phyloP scores from a whole-genome alignment of 495 filamentous ascomycete species.

The Neurospora cerealis region DNA sequence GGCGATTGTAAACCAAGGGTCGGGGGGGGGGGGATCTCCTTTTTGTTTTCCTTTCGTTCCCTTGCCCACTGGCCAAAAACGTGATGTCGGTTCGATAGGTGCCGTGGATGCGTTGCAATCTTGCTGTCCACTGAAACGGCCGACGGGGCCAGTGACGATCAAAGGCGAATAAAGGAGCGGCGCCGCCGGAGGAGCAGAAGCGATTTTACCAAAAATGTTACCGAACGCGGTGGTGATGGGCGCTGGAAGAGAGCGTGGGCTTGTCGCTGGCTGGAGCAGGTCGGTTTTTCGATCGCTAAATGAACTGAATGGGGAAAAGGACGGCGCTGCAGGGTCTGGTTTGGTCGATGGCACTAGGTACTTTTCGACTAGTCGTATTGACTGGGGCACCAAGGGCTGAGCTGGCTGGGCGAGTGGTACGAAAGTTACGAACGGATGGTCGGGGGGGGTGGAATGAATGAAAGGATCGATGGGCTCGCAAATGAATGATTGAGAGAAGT shows the following conservation, averaged over 20 bases:
- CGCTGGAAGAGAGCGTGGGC: not conserved
- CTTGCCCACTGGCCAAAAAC: not conserved
- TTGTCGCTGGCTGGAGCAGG: not conserved
- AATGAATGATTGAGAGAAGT: not conserved
- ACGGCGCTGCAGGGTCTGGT: not conserved
- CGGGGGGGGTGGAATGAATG: not conserved
- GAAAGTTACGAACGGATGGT: not conserved
- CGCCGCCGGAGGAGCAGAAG: not conserved
- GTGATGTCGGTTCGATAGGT: not conserved
- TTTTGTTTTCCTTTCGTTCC: not conserved
- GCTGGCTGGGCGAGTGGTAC: not conserved
- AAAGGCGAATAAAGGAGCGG: not conserved
- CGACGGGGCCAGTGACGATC: not conserved
- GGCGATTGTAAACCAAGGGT: not conserved
- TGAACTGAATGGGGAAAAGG: not conserved
- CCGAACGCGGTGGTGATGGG: not conserved
- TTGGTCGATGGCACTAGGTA: not conserved
- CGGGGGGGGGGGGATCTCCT: not conserved
- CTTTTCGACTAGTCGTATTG: not conserved
- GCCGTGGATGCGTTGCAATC: not conserved
- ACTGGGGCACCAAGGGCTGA: not conserved
- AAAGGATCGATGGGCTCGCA: not conserved
- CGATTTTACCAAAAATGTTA: not conserved
- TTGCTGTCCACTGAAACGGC: not conserved
- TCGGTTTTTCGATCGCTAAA: not conserved